Percentiles rank a stretch among this genome's conserved stretches.
These are phyloP conservation scores for Curvularia verruculosa DNA, from an alignment of 2,329 filamentous ascomycete genomes.

Conservation along the genomic window DNA sequence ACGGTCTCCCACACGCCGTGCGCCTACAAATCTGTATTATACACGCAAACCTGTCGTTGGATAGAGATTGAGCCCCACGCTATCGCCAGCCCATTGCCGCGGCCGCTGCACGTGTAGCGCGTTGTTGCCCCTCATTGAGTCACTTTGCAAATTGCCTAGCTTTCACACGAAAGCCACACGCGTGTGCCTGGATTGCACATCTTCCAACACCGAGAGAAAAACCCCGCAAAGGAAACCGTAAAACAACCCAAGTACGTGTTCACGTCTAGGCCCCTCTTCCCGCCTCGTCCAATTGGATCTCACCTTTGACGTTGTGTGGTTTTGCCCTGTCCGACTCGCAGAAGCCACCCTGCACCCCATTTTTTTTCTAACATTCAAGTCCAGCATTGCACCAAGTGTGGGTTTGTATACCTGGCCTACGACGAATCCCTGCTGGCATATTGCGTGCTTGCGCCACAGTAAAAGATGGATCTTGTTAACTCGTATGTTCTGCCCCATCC, in stretches of 20 bases:
- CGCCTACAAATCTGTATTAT: conserved; percentile 4
- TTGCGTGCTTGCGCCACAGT: conserved; percentile 30
- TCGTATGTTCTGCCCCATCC: conserved; percentile 41
- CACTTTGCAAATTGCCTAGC: conserved; percentile 4
- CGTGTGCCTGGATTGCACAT: neutral
- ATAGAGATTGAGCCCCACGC: neutral
- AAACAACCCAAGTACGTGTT: neutral
- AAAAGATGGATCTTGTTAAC: conserved; percentile 51
- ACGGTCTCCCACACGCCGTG: neutral
- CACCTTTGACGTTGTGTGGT: conserved; percentile 22
- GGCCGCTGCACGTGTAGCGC: neutral
- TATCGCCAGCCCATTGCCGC: neutral
- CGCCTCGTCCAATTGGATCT: conserved; percentile 25
- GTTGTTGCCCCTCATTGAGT: conserved; percentile 3
- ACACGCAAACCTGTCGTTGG: neutral
- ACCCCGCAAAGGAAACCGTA: neutral
- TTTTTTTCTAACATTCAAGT: neutral
- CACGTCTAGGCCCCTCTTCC: neutral
- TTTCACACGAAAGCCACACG: neutral
- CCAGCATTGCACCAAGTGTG: conserved; percentile 11
- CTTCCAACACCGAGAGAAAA: neutral
- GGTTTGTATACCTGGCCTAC: conserved; percentile 16
- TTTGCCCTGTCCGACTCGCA: conserved; percentile 19
- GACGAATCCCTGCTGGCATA: conserved; percentile 23
- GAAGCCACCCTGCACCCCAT: conserved; percentile 10